Percentiles rank a stretch among this genome's conserved stretches.
phyloP scores from a whole-genome alignment of 1,284 basidiomycete genomes.

The Hymenochaete sp. region DNA sequence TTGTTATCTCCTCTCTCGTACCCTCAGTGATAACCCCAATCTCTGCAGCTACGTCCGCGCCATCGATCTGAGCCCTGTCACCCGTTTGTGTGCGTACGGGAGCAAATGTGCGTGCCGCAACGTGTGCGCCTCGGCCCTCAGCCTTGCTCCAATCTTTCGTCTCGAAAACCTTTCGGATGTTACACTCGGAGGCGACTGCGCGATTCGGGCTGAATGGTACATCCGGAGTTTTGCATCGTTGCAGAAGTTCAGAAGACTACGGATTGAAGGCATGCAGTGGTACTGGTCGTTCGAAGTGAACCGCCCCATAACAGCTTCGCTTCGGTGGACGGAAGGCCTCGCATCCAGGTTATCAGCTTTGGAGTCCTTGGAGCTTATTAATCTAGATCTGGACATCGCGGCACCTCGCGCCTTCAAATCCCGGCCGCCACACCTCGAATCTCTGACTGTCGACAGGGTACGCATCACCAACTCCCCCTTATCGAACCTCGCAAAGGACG shows the following conservation, averaged over 20 bases:
- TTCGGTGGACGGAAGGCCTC: slow-evolving; percentile 8
- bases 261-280: slow-evolving; percentile 9
- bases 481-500: slow-evolving; percentile 2
- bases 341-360: slow-evolving; percentile 3
- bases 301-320: background rate
- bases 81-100: background rate
- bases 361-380: slow-evolving; percentile 7
- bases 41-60: background rate
- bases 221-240: slow-evolving; percentile 1
- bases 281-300: slow-evolving; percentile 9
- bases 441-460: slow-evolving; percentile 4
- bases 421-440: slow-evolving; percentile 6
- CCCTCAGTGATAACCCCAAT: background rate
- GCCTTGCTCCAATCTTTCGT: slow-evolving; percentile 8
- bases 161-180: background rate
- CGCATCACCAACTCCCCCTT: background rate
- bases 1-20: slow-evolving; percentile 7
- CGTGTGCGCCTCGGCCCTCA: background rate
- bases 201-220: slow-evolving; percentile 8
- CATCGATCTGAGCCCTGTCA: slow-evolving; percentile 3
- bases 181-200: slow-evolving; percentile 8
- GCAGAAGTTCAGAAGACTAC: background rate
- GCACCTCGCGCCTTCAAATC: slow-evolving; percentile 2
- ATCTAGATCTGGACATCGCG: slow-evolving; percentile 6
- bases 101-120: background rate